A percentile compares a stretch with the other conserved stretches of the same genome.
Conservation (phyloP, 163 green algal genomes). For the Scenedesmus sp. region DNA sequence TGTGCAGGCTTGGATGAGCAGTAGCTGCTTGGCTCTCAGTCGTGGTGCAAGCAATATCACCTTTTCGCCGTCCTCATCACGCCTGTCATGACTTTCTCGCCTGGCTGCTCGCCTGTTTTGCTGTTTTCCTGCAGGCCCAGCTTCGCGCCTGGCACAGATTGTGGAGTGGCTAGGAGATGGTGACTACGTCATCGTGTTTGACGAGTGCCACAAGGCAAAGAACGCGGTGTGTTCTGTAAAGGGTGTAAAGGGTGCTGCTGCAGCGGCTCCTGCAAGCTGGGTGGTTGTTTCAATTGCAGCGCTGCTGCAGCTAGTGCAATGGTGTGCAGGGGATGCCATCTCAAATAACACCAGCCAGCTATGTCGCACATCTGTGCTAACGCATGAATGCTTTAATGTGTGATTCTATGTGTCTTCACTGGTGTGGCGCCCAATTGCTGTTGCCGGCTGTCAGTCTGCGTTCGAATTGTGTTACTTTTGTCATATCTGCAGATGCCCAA, state of each 20-base stretch:
- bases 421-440: too few relatives aligned
- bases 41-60: too few relatives aligned
- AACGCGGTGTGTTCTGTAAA: slow-evolving; percentile 77
- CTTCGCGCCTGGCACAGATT: slow-evolving; percentile 39
- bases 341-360: too few relatives aligned
- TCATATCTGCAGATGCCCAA: background rate
- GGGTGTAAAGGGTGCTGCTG: background rate
- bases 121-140: slow-evolving; percentile 44
- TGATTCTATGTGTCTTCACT: too few relatives aligned
- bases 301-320: background rate
- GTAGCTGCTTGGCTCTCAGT: background rate
- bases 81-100: background rate
- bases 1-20: background rate
- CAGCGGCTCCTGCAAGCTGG: background rate
- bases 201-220: slow-evolving; percentile 79
- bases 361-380: too few relatives aligned
- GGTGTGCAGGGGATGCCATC: too few relatives aligned
- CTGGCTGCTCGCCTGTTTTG: background rate
- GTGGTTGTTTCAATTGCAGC: background rate
- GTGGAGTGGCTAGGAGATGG: slow-evolving; percentile 49
- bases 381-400: too few relatives aligned
- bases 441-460: too few relatives aligned
- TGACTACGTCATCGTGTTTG: slow-evolving; percentile 46
- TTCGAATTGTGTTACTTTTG: background rate
- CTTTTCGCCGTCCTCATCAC: background rate